phyloP scores from a whole-genome alignment of 352 stramenopile genomes.

The Saprolegnia parasitica region DNA sequence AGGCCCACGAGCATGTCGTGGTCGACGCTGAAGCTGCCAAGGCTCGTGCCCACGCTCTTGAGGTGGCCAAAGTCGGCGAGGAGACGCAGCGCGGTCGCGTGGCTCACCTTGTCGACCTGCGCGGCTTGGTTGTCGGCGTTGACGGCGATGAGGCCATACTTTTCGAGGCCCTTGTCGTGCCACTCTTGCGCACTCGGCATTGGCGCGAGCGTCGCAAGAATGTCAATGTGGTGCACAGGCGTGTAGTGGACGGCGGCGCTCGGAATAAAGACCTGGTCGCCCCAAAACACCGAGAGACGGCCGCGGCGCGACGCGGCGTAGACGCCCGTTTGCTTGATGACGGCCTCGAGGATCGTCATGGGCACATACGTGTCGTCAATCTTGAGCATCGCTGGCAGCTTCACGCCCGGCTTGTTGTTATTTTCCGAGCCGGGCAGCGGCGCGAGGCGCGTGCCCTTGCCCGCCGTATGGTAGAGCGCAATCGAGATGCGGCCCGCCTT shows the following conservation, averaged over 20 bases:
- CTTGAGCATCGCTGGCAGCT: constrained; percentile 92
- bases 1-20: constrained; percentile 89
- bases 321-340: constrained; percentile 97
- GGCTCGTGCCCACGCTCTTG: constrained; percentile 91
- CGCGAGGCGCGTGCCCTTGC: constrained; percentile 96
- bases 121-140: constrained; percentile 88
- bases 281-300: constrained; percentile 96
- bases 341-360: constrained; percentile 97
- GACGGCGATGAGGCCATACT: constrained; percentile 97
- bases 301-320: constrained; percentile 93
- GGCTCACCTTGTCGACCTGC: constrained; percentile 97
- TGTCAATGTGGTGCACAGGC: constrained; percentile 96
- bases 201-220: constrained; percentile 92
- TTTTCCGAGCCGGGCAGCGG: constrained; percentile 96
- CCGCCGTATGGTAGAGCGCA: constrained; percentile 96
- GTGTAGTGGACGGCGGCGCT: constrained; percentile 89
- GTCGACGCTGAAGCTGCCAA: constrained; percentile 96
- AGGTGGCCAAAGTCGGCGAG: constrained; percentile 91
- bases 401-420: constrained; percentile 99
- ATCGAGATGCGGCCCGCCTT: constrained; percentile 78
- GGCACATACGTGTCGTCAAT: constrained; percentile 82
- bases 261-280: constrained; percentile 98
- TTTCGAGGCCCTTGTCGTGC: constrained; percentile 94
- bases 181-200: constrained; percentile 93
- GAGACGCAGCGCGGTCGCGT: constrained; percentile 92